Evolutionary conservation across 2,329 filamentous ascomycete species (phyloP).

Genomic region (Ophiocordyceps robertsii): DNA sequence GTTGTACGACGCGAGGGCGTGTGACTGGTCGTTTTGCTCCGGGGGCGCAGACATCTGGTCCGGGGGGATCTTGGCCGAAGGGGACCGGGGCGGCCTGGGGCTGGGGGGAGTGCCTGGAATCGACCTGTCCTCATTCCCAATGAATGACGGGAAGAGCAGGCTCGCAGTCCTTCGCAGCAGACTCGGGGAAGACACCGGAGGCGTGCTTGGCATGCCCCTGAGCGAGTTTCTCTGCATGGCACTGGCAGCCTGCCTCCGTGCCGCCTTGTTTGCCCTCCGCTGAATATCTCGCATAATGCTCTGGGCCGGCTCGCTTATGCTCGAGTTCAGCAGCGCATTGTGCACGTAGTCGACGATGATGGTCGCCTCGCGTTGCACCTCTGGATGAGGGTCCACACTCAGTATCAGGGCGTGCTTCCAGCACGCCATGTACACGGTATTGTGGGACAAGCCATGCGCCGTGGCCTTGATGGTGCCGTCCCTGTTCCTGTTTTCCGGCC

Average conservation of each 20-base stretch:
- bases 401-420: conserved; percentile 90
- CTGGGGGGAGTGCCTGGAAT: conserved; percentile 18
- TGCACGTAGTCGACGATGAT: conserved; percentile 82
- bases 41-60: conserved; percentile 42
- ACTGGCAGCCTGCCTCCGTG: conserved; percentile 27
- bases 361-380: conserved; percentile 75
- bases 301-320: conserved; percentile 58
- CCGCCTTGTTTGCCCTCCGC: conserved; percentile 32
- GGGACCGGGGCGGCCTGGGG: conserved; percentile 14
- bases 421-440: conserved; percentile 82
- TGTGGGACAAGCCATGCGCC: conserved; percentile 55
- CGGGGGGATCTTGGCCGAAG: conserved; percentile 22
- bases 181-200: conserved; percentile 41
- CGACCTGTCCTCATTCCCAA: conserved; percentile 32
- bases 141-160: conserved; percentile 46
- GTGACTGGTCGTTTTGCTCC: conserved; percentile 59
- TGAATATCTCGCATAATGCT: conserved; percentile 61
- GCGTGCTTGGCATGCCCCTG: conserved; percentile 20
- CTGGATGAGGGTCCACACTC: conserved; percentile 87
- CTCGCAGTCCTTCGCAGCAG: conserved; percentile 51
- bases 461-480: conserved; percentile 44
- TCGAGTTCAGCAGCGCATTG: conserved; percentile 61
- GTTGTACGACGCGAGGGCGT: conserved; percentile 57
- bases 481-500: conserved; percentile 38
- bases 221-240: conserved; percentile 29